These are phyloP conservation scores for Arabis alpina DNA, from an alignment of 345 rosid genomes.

Conservation along the genomic window DNA sequence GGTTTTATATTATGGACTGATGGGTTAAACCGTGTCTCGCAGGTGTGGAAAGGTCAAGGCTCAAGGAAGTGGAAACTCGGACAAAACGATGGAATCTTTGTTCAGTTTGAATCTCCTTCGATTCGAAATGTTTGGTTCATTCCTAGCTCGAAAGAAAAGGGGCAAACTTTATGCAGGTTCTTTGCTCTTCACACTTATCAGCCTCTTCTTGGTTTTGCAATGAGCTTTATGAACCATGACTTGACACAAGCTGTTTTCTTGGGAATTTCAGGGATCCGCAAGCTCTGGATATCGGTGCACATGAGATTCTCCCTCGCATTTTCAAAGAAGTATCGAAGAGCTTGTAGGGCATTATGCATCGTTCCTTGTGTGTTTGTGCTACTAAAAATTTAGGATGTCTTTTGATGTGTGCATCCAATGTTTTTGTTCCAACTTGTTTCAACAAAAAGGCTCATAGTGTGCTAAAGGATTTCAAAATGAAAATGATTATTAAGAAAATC, in stretches of 20 bases:
- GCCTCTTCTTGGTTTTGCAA: background rate
- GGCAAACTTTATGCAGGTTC: constrained; percentile 86
- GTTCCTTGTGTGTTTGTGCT: constrained; percentile 23
- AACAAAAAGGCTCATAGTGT: constrained; percentile 4
- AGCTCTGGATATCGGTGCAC: constrained; percentile 65
- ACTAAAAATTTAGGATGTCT: background rate
- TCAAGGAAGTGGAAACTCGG: constrained; percentile 98
- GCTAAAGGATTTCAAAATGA: background rate
- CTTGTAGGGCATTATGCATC: constrained; percentile 22
- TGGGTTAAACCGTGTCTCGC: constrained; percentile 6
- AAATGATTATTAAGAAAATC: too few species aligned
- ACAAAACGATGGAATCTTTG: constrained; percentile 86
- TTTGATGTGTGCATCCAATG: background rate
- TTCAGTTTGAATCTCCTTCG: constrained; percentile 80
- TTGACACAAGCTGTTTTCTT: constrained; percentile 2
- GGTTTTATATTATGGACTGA: constrained; percentile 18
- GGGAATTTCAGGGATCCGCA: constrained; percentile 79
- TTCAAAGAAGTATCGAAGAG: constrained; percentile 59
- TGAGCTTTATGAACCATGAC: constrained; percentile 12
- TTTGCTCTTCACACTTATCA: background rate
- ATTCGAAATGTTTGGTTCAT: constrained; percentile 88
- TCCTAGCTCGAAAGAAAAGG: constrained; percentile 79
- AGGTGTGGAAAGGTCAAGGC: constrained; percentile 99
- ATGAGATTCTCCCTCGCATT: constrained; percentile 86
- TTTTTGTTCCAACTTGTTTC: background rate